Percentiles rank a stretch among this genome's conserved stretches.
Evolutionary conservation across 1,284 basidiomycete genomes (phyloP).

Genomic region (Trametes sp.): DNA sequence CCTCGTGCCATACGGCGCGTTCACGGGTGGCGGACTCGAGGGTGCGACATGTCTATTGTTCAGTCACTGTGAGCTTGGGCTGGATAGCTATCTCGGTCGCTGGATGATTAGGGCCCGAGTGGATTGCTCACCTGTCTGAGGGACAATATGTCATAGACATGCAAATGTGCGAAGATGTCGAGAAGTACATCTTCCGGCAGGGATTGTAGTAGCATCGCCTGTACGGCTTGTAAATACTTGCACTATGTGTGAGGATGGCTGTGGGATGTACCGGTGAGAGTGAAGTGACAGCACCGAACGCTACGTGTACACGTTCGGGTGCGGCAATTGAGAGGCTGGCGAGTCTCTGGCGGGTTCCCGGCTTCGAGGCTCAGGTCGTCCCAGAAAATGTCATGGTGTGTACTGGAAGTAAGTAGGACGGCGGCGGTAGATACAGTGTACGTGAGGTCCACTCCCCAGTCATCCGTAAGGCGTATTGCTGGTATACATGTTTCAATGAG

Average conservation of each 20-base stretch:
- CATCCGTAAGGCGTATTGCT: too few relatives aligned
- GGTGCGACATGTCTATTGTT: conserved; percentile 53
- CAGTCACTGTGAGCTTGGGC: background rate
- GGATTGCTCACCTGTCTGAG: conserved; percentile 21
- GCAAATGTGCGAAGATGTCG: conserved; percentile 24
- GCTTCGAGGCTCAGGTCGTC: too few relatives aligned
- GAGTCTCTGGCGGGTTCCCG: too few relatives aligned
- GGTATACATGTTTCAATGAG: too few relatives aligned
- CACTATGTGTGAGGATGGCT: too few relatives aligned
- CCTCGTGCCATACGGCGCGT: conserved; percentile 58
- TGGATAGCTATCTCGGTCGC: background rate
- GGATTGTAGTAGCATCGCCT: conserved; percentile 2
- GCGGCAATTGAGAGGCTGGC: too few relatives aligned
- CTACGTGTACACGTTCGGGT: background rate
- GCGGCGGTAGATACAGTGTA: too few relatives aligned
- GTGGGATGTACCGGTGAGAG: too few relatives aligned
- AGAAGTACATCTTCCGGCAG: conserved; percentile 32
- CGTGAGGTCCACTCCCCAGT: too few relatives aligned
- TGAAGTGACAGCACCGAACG: too few relatives aligned
- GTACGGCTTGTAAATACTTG: background rate
- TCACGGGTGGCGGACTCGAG: conserved; percentile 52
- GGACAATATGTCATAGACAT: conserved; percentile 24
- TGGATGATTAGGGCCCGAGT: background rate
- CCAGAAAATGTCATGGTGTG: too few relatives aligned
- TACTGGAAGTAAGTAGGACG: too few relatives aligned